Percentiles rank a stretch among this genome's conserved stretches.
phyloP scores from a whole-genome alignment of 345 rosid genomes.

The Lepidium africanum region DNA sequence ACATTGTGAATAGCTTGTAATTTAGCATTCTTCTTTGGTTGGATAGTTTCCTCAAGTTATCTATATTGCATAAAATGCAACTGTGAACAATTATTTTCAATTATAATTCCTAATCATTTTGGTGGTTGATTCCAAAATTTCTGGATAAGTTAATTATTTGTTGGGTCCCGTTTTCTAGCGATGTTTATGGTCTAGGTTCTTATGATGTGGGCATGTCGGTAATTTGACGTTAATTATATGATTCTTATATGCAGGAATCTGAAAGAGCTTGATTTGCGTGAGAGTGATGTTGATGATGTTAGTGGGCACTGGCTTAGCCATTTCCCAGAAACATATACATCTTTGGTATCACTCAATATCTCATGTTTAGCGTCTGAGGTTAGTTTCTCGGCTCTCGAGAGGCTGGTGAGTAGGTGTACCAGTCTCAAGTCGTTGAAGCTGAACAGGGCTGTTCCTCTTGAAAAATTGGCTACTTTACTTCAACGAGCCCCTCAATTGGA shows the following conservation, averaged over 20 bases:
- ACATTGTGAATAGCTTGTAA: no score
- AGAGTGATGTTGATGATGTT: slow-evolving; percentile 84
- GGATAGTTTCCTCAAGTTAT: not conserved
- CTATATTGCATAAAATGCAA: not conserved
- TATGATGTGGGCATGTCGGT: not conserved
- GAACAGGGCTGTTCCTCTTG: slow-evolving; percentile 73
- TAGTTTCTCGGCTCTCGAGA: slow-evolving; percentile 68
- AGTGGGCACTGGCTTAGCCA: slow-evolving; percentile 90
- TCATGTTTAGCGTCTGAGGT: slow-evolving; percentile 70
- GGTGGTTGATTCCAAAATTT: not conserved
- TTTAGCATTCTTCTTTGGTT: not conserved
- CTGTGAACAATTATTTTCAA: not conserved
- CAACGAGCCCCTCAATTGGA: slow-evolving; percentile 65
- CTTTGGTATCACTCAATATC: slow-evolving; percentile 77
- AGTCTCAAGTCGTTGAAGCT: slow-evolving; percentile 66
- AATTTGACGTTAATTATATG: not conserved
- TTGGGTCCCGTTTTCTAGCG: not conserved
- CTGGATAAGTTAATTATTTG: not conserved
- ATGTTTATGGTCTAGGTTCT: not conserved
- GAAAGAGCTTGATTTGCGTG: slow-evolving; percentile 79
- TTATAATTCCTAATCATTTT: not conserved
- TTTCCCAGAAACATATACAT: slow-evolving; percentile 76
- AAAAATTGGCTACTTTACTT: slow-evolving; percentile 56
- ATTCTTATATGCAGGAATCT: slow-evolving; percentile 47
- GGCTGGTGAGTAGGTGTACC: slow-evolving; percentile 65